These are phyloP conservation scores for Lodderomyces oxycetoniae DNA, from an alignment of 1,139 yeast genomes.

Conservation along the genomic window DNA sequence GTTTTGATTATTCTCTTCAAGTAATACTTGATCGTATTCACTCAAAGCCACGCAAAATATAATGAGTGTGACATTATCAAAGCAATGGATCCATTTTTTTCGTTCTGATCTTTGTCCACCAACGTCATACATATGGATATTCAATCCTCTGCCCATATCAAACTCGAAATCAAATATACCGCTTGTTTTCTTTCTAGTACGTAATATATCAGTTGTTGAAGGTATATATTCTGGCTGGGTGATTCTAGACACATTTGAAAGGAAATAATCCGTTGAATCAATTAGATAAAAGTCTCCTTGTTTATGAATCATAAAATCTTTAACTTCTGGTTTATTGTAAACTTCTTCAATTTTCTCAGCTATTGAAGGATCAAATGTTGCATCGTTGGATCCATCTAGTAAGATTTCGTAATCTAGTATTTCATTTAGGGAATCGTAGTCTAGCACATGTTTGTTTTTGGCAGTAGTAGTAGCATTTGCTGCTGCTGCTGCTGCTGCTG, in stretches of 20 bases:
- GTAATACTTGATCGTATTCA: conserved; percentile 81
- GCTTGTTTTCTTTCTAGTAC: conserved; percentile 88
- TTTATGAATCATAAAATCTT: conserved; percentile 50
- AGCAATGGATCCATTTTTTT: conserved; percentile 93
- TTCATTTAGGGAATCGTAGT: conserved; percentile 41
- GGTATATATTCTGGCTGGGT: conserved; percentile 62
- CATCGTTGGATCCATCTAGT: conserved; percentile 44
- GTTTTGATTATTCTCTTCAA: conserved; percentile 77
- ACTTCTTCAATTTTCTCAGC: conserved; percentile 44
- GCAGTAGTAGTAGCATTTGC: background rate
- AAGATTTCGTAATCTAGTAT: conserved; percentile 48
- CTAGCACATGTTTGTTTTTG: conserved; percentile 21
- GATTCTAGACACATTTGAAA: conserved; percentile 63
- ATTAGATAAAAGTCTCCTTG: conserved; percentile 76
- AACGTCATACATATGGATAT: conserved; percentile 83
- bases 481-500: background rate
- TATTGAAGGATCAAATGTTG: conserved; percentile 37
- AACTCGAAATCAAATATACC: conserved; percentile 85
- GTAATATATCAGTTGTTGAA: conserved; percentile 66
- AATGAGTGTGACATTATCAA: conserved; percentile 84
- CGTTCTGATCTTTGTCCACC: conserved; percentile 95
- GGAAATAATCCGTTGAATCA: conserved; percentile 83
- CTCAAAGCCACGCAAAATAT: conserved; percentile 88
- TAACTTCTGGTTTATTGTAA: conserved; percentile 56
- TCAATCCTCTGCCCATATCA: conserved; percentile 66